Evolutionary conservation across 1,284 basidiomycete species (phyloP), one percentile per base, ranked within the genome.

Genomic region (Mycena sp.): DNA sequence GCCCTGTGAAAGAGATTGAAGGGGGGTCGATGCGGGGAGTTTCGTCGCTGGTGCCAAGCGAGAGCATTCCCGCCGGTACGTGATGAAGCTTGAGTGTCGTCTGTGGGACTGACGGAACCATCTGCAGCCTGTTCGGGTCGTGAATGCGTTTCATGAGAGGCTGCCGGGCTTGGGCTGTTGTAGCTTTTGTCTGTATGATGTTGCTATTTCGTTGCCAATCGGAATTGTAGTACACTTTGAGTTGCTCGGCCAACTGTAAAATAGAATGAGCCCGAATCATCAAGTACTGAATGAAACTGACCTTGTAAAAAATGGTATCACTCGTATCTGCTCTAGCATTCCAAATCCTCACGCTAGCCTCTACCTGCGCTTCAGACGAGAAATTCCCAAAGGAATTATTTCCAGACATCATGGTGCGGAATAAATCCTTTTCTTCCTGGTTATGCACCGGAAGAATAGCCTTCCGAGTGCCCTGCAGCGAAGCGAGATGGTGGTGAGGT

Each of bases 301-400:
- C 58, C 51, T 61, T 61, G 38, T 61, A 61, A 19, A 25, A 55
- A 17, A 55, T 45, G 11, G 44, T 40, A 6, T 54, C 28, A 16
- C 25, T 26, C 16, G 23, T 40, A 12, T 61, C 52, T 4, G 40
- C 58, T 10, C 37, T 12, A 11, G 28, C 25, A 37, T 61, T 61
- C 58, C 58, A 61, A 23, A 45, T 44, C 19, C 43, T 23, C 4
- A 55, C 58, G 25, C 37, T 37, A 5, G 10, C 21, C 5, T 25
- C 32, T 10, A 28, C 26, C 17, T 29, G 17, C 12, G 25, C 23
- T 41, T 10, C 29, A 12, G 28, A 19, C 25, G 21, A 29, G 16
- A 45, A 29, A 21, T 41, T 35, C 9, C 32, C 40, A n/a, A 23
- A 26, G 37, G 26, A 44, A 26, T 26, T 46, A 5, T n/a, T n/a